Percentiles rank a stretch among this genome's conserved stretches.
Conservation (phyloP, 2,329 filamentous ascomycete genomes). For the Arthrobotrys musiformis region DNA sequence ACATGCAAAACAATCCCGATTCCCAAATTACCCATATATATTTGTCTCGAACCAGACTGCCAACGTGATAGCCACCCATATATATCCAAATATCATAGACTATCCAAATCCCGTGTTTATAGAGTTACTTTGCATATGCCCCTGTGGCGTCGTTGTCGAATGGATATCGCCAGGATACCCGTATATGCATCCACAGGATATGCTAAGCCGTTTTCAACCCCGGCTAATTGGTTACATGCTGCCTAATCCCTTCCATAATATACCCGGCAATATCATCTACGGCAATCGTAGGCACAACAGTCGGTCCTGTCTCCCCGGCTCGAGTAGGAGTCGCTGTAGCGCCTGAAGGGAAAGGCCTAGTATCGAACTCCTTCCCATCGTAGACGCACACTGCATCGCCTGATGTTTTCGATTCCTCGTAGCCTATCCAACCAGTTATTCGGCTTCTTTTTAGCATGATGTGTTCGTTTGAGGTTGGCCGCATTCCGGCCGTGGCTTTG, state of each 20-base stretch:
- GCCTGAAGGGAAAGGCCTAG: conserved; percentile 10
- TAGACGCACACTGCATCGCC: conserved; percentile 45
- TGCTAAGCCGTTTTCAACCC: not conserved
- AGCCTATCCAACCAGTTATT: conserved; percentile 29
- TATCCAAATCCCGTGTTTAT: not conserved
- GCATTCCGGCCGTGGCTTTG: not conserved
- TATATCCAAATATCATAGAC: not conserved
- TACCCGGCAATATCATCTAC: conserved; percentile 29
- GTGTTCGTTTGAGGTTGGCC: not conserved
- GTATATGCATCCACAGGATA: not conserved
- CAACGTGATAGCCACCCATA: not conserved
- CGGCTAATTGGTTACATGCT: conserved; percentile 34
- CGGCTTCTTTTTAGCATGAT: not conserved
- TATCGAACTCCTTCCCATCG: conserved; percentile 51
- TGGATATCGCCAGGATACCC: conserved; percentile 1
- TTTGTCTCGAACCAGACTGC: no score
- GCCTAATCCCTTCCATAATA: conserved; percentile 47
- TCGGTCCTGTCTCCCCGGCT: not conserved
- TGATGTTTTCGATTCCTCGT: conserved; percentile 40
- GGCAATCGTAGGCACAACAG: not conserved
- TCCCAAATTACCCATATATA: not conserved
- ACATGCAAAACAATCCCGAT: conserved; percentile 42
- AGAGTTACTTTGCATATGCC: not conserved
- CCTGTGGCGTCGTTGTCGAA: no score
- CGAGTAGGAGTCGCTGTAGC: conserved; percentile 11